Evolutionary conservation across 2,329 filamentous ascomycete genomes (phyloP).

Genomic region (Ceratocystis colombiana): DNA sequence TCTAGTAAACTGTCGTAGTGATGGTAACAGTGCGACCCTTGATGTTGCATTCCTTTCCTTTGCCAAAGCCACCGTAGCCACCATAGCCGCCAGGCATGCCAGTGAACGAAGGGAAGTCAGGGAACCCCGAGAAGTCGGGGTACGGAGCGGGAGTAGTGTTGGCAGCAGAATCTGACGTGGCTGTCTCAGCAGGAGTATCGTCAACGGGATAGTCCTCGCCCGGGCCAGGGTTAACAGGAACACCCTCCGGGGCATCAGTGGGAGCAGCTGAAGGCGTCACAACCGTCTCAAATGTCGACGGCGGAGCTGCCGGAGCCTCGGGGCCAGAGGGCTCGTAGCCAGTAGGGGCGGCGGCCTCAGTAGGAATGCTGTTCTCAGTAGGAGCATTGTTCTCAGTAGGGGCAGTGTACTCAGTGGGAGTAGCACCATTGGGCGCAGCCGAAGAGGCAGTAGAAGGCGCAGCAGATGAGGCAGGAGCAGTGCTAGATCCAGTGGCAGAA

Average conservation of each 20-base stretch:
- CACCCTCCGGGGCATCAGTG: not conserved
- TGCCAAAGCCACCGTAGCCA: not conserved
- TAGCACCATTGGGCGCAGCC: not conserved
- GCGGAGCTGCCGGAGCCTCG: not conserved
- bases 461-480: not conserved
- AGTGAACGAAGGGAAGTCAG: slow-evolving; percentile 18
- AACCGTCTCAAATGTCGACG: slow-evolving; percentile 11
- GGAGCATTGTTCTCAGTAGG: slow-evolving; percentile 32
- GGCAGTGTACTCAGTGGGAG: slow-evolving; percentile 18
- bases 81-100: not conserved
- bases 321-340: slow-evolving; percentile 2
- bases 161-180: not conserved
- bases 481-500: not conserved
- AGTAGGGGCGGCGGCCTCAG: slow-evolving; percentile 34
- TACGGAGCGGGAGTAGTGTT: slow-evolving; percentile 5
- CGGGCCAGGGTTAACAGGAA: not conserved
- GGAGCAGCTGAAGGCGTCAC: not conserved
- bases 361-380: slow-evolving; percentile 33
- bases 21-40: slow-evolving; percentile 5
- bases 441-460: not conserved
- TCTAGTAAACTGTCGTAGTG: slow-evolving; percentile 15
- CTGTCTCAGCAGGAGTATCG: not conserved
- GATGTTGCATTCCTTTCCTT: slow-evolving; percentile 10
- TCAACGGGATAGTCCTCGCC: not conserved
- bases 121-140: not conserved